Base-by-base conservation (phyloP, 2,329 filamentous ascomycete genomes). In the Botrytis byssoidea region DNA sequence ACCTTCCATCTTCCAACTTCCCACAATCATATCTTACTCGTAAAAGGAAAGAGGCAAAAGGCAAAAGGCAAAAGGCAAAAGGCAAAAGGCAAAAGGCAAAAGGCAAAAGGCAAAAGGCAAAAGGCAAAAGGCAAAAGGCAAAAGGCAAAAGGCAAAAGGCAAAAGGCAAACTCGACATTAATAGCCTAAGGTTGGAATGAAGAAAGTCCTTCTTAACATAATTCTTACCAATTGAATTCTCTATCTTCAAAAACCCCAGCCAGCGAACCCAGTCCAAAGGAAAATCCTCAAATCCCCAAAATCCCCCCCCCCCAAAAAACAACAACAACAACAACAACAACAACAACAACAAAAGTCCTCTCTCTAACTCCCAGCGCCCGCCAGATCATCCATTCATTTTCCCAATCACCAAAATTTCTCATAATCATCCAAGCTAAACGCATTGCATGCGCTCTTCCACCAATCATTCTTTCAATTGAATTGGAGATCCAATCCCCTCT, bases 161-260 rank as follows among this genome's bases (percentile, higher is more conserved):
- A 55, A n/a, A 2, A n/a, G 12, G 1, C 48, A 55, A 55, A 55
- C n/a, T n/a, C 48, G 6, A 55, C 48, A 55, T 16, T n/a, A n/a
- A 7, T 25, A 40, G 60, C 35, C 60, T n/a, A 6, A n/a, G 48
- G 48, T 55, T 18, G 29, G 64, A 32, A 25, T 5, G 16, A 65
- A 22, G 48, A 55, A n/a, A 55, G 48, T 29, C 64, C 44, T 46
- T 25, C 20, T 35, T 25, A 32, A 46, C 12, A 37, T n/a, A 18
- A 66, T 66, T 44, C 64, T 66, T 48, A 48, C 64, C 64, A 48
- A n/a, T 55, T n/a, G 48, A 55, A n/a, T 57, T 61, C 59, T 61
- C 35, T 22, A 35, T 35, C 35, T n/a, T 25, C 1, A 9, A 14
- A 29, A 66, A 18, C 20, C 42, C 42, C 37, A 48, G 46, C 9